Base-by-base conservation (phyloP, 768 basidiomycete genomes). In the Chalciporus sphaerocephalus region DNA sequence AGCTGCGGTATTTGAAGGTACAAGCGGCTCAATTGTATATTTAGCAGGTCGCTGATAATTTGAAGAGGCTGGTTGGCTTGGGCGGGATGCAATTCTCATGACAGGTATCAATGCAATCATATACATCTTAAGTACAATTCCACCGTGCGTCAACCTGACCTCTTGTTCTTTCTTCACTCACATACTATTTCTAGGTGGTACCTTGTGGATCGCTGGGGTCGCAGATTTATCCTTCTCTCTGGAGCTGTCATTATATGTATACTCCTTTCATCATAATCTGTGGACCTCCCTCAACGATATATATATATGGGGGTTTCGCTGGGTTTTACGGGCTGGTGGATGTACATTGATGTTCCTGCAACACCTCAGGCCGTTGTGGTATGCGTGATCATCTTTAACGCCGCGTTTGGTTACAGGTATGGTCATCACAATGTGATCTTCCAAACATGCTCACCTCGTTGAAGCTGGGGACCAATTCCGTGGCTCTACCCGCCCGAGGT, bases 1-100 rank as follows among this genome's bases (percentile, higher is more conserved):
- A 92, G 87, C 90, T 18, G 78, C 88, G 30, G 92, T 97, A 6
- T 97, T 97, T 56, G 92, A 96, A 76, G 85, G 91, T 89, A 58
- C 39, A 68, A 57, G 32, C 36, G 12, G 15, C 36, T 12, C 4
- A 36, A 4, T 21, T 46, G 33, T 12, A 5, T 28, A 6, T 3
- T 6, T 15, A 2, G 15, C 18, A 22, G 35, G 27, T 9, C 23
- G 28, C 41, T 60, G 46, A 59, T 38, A 39, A 46, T 48, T 24
- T 33, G 24, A 61, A 93, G 91, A 85, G 74, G 94, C 94, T 42
- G 94, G 94, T 46, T 97, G 93, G 92, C 75, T 93, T 42, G 94
- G 94, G 12, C 78, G 94, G 32, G 82, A 94, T 58, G 94, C 94
- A 11, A 80, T 97, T 50, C 73, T 97, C 20, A 97, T 97, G 94